phyloP scores from a whole-genome alignment of 2,329 filamentous ascomycete genomes.

The Fusarium humuli region DNA sequence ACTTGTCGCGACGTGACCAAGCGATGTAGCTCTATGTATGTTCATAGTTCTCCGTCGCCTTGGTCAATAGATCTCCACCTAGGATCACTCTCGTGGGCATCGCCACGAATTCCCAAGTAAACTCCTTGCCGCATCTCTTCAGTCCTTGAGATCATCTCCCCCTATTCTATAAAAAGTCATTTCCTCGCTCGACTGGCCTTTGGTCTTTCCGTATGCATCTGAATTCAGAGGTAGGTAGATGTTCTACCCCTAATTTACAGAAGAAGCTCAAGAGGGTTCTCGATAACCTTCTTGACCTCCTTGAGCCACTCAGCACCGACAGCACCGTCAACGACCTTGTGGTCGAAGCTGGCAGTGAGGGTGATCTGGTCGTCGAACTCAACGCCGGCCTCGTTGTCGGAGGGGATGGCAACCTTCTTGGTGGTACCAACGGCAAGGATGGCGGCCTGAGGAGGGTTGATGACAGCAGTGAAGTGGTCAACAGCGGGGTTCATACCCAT shows the following conservation, averaged over 20 bases:
- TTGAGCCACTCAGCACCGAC: slow-evolving; percentile 96
- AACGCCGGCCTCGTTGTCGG: slow-evolving; percentile 80
- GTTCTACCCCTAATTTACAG: slow-evolving; percentile 67
- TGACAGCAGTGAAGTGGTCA: slow-evolving; percentile 96
- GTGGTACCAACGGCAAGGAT: slow-evolving; percentile 96
- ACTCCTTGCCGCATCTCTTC: slow-evolving; percentile 24
- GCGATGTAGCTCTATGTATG: slow-evolving; percentile 27
- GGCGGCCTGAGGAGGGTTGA: slow-evolving; percentile 97
- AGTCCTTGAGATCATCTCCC: slow-evolving; percentile 26
- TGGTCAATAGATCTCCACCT: slow-evolving; percentile 17
- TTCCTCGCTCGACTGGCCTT: slow-evolving; percentile 30
- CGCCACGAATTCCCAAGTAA: slow-evolving; percentile 28
- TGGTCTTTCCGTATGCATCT: slow-evolving; percentile 2
- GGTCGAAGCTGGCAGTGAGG: slow-evolving; percentile 95
- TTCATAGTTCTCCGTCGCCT: slow-evolving; percentile 24
- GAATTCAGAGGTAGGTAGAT: slow-evolving; percentile 2
- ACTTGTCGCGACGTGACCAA: slow-evolving; percentile 21
- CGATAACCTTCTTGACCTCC: slow-evolving; percentile 96
- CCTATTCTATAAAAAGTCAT: slow-evolving; percentile 43
- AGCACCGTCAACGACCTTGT: slow-evolving; percentile 97
- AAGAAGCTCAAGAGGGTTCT: slow-evolving; percentile 96
- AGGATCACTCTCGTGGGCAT: slow-evolving; percentile 16
- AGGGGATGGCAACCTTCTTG: slow-evolving; percentile 93
- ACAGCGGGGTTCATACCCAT: slow-evolving; percentile 99
- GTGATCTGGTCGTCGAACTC: slow-evolving; percentile 98